Evolutionary conservation across 345 rosid genomes (phyloP).

Genomic region (Excoecaria agallocha): DNA sequence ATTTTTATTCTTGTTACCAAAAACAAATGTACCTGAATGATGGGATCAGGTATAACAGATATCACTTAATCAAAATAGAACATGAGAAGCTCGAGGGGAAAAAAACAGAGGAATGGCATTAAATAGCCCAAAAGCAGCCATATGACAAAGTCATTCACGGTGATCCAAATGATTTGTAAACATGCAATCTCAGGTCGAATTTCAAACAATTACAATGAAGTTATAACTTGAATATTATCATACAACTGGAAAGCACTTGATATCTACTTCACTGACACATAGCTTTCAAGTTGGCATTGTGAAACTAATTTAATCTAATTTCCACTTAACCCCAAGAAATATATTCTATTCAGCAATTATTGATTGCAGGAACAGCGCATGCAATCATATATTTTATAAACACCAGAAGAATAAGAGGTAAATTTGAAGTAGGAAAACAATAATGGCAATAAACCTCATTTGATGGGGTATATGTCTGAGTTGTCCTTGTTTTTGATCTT

Average conservation of each 20-base stretch:
- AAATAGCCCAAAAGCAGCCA: too few relatives aligned
- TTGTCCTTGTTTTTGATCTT: too few relatives aligned
- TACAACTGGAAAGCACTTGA: not conserved
- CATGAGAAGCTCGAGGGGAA: too few relatives aligned
- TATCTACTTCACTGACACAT: too few relatives aligned
- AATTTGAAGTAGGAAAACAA: too few relatives aligned
- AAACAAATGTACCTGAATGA: too few relatives aligned
- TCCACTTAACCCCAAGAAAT: not conserved
- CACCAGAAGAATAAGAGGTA: not conserved
- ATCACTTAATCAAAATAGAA: too few relatives aligned
- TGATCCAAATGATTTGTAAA: not conserved
- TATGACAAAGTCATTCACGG: not conserved
- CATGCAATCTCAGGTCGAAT: not conserved
- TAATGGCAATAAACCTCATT: too few relatives aligned
- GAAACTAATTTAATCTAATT: not conserved
- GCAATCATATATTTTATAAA: not conserved
- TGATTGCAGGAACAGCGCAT: not conserved
- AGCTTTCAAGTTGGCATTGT: not conserved
- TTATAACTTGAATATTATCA: not conserved
- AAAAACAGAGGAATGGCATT: too few relatives aligned
- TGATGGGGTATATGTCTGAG: too few relatives aligned
- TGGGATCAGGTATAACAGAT: too few relatives aligned
- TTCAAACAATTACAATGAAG: not conserved
- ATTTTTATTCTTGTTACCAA: too few relatives aligned
- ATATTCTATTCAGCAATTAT: not conserved